Evolutionary conservation across 2,329 filamentous ascomycete species (phyloP), one percentile per base, ranked within the genome.

Genomic region (Stachybotrys chlorohalonatus): DNA sequence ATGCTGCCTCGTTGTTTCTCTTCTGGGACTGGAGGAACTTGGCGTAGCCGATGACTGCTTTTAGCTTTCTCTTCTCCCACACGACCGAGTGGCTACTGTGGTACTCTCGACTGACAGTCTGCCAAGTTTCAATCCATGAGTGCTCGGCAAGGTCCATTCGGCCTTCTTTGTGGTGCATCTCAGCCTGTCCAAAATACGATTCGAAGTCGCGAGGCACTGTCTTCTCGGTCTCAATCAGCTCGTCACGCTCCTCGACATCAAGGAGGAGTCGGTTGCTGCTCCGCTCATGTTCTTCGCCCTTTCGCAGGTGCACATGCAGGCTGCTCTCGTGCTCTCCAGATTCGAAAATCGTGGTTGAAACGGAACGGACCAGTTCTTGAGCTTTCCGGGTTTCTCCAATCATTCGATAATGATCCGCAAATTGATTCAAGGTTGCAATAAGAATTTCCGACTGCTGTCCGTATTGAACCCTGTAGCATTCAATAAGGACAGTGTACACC

Each of bases 61-160:
- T 68, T 30, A 79, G 65, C 59, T 78, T 79, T 60, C 69, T 71
- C 60, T 75, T 69, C 54, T 79, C 76, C 71, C 71, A 77, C 45
- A 74, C 68, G 5, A 70, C 62, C 1, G 73, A 72, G 47, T 69
- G 68, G 30, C 72, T 68, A 9, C 64, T 63, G 30, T 73, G 74
- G 55, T 70, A 76, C 54, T 74, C 73, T 47, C 68, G 69, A n/a
- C 73, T 77, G 2, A 75, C 66, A n/a, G 72, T 73, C 61, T 76
- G 73, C 78, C 78, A 81, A 5, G 77, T 68, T 55, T 79, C 73
- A 15, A 79, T 70, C 51, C 78, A 80, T 3, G 68, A 67, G 46
- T 69, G 67, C 59, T 80, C 76, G 0, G 75, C 75, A n/a, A 59
- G 68, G 56, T 62, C 66, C 56, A 49, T 31, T 11, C 54, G 61